Conservation (phyloP, 257 asterid species). For the Buddleja alternifolia region DNA sequence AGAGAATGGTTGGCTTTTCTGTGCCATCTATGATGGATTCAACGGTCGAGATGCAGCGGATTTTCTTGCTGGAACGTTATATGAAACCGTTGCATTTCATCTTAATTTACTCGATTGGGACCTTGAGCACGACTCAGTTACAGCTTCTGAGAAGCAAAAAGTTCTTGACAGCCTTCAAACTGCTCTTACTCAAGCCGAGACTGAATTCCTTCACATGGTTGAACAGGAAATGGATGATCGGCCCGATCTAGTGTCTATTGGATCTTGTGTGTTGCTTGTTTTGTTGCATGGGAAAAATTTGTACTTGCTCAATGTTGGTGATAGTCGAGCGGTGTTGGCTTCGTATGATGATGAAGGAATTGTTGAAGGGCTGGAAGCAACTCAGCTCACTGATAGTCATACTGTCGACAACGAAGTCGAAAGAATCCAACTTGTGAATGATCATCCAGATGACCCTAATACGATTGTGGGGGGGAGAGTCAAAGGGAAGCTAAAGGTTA, state of each 20-base stretch:
- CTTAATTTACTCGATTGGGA: conserved; percentile 72
- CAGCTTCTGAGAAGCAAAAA: conserved; percentile 45
- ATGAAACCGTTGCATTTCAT: conserved; percentile 67
- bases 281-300: conserved; percentile 77
- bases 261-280: conserved; percentile 78
- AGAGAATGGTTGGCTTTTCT: conserved; percentile 91
- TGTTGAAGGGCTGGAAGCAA: conserved; percentile 44
- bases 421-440: conserved; percentile 58
- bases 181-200: conserved; percentile 79
- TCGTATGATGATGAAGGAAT: conserved; percentile 45
- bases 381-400: conserved; percentile 83
- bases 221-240: conserved; percentile 99
- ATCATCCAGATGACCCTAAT: conserved; percentile 81
- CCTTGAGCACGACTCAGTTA: conserved; percentile 43
- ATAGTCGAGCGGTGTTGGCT: conserved; percentile 94
- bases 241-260: conserved; percentile 87
- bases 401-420: conserved; percentile 84
- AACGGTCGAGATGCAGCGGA: conserved; percentile 98
- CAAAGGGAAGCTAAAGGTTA: conserved; percentile 90
- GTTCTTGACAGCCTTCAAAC: conserved; percentile 71
- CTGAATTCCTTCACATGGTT: conserved; percentile 85
- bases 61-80: conserved; percentile 88
- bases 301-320: conserved; percentile 84
- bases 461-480: conserved; percentile 67
- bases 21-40: conserved; percentile 89